A percentile compares a stretch with the other conserved stretches of the same genome.
These are phyloP conservation scores for Alternaria tenuissima DNA, from an alignment of 2,329 filamentous ascomycete species.

Conservation along the genomic window DNA sequence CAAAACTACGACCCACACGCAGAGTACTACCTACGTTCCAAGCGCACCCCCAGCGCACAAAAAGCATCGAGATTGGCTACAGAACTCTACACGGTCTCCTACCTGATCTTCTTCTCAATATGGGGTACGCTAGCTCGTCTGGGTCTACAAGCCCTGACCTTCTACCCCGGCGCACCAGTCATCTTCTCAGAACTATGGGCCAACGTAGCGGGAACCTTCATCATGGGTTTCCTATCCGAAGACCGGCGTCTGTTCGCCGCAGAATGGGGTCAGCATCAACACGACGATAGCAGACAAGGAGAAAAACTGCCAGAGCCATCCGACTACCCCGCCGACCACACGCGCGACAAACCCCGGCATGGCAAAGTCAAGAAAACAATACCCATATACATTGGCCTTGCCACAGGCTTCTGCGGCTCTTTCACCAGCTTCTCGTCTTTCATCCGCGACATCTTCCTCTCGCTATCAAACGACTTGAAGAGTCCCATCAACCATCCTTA, in stretches of 20 bases:
- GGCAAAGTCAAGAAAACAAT: conserved; percentile 79
- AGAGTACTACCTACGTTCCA: conserved; percentile 19
- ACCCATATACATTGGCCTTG: conserved; percentile 85
- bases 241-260: conserved; percentile 77
- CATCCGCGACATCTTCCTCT: conserved; percentile 80
- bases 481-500: conserved; percentile 56
- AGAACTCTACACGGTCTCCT: conserved; percentile 72
- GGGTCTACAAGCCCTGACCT: conserved; percentile 79
- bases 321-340: conserved; percentile 9
- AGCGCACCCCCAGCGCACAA: conserved; percentile 19
- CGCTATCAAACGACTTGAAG: conserved; percentile 76
- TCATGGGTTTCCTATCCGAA: conserved; percentile 87
- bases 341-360: conserved; percentile 39
- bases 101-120: conserved; percentile 85
- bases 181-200: conserved; percentile 83
- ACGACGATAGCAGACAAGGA: background rate
- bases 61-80: conserved; percentile 45
- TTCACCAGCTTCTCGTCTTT: conserved; percentile 92
- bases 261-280: conserved; percentile 64
- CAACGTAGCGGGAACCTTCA: conserved; percentile 80
- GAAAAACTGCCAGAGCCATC: conserved; percentile 29
- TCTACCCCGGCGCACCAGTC: conserved; percentile 79
- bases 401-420: conserved; percentile 87
- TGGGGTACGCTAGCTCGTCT: conserved; percentile 84
- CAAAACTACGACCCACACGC: conserved; percentile 6